phyloP scores from a whole-genome alignment of 1,284 basidiomycete genomes.

The Irpex sp. region DNA sequence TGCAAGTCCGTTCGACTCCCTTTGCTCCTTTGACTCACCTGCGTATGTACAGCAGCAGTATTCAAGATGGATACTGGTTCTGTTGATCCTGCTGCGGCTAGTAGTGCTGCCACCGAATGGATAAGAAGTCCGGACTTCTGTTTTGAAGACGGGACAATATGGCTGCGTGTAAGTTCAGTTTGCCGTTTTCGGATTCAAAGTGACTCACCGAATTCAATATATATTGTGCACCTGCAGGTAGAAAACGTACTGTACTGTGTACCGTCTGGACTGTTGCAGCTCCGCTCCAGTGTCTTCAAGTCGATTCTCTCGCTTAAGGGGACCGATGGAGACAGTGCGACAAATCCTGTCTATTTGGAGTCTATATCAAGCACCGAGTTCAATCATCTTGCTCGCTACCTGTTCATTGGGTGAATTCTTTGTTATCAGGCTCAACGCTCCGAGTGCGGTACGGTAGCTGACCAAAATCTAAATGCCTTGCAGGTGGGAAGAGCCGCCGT shows the following conservation, averaged over 20 bases:
- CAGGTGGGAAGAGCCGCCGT: background rate
- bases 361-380: background rate
- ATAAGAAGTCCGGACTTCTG: background rate
- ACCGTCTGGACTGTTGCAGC: background rate
- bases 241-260: background rate
- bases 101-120: background rate
- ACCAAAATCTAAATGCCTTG: background rate
- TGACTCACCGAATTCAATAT: background rate
- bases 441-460: no score
- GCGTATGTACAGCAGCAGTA: background rate
- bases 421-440: no score
- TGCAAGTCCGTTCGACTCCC: no score
- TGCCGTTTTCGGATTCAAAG: background rate
- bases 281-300: background rate
- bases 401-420: background rate
- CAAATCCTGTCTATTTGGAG: background rate
- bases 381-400: background rate
- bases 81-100: background rate
- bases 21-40: background rate
- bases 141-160: background rate
- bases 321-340: background rate
- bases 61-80: background rate
- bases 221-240: background rate
- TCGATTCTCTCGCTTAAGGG: background rate
- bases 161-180: background rate